phyloP scores from a whole-genome alignment of 768 basidiomycete species.

The Phlebiopsis flavidoalba region DNA sequence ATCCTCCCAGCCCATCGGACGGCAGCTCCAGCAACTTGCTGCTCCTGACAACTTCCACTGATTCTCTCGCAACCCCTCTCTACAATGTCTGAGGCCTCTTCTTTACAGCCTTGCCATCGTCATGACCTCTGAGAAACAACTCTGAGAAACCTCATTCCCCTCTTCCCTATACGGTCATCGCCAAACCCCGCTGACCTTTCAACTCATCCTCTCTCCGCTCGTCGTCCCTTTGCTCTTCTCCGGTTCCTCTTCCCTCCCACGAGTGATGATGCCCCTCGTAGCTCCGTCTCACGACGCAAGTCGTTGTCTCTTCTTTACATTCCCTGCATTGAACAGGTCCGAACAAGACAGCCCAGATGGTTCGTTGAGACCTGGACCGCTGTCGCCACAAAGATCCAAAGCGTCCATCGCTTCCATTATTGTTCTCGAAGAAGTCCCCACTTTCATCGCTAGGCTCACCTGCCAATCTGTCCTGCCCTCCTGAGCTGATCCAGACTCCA shows the following conservation, averaged over 20 bases:
- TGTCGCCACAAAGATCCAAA: conserved; percentile 38
- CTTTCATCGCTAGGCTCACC: conserved; percentile 37
- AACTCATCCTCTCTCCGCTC: conserved; percentile 2
- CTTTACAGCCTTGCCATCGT: conserved; percentile 8
- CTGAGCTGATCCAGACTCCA: not conserved
- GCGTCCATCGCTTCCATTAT: conserved; percentile 64
- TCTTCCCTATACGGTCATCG: conserved; percentile 1
- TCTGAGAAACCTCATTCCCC: not conserved
- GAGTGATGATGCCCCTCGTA: conserved; percentile 25
- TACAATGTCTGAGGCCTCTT: conserved; percentile 43
- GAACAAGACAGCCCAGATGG: conserved; percentile 5
- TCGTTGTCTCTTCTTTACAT: conserved; percentile 28
- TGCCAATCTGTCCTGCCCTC: conserved; percentile 24
- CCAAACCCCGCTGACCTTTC: conserved; percentile 8
- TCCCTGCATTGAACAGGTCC: conserved; percentile 25
- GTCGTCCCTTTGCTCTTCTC: conserved; percentile 9
- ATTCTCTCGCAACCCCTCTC: conserved; percentile 56
- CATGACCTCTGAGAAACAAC: not conserved
- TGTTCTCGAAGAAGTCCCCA: conserved; percentile 64
- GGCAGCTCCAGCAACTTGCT: conserved; percentile 29
- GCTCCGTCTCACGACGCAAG: conserved; percentile 31
- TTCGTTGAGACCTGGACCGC: conserved; percentile 25
- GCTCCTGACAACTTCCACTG: conserved; percentile 49
- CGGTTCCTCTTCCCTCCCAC: conserved; percentile 38
- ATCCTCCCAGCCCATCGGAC: conserved; percentile 31